A percentile compares a stretch with the other conserved stretches of the same genome.
Conservation (phyloP, 192 early-diverging fungal genomes). For the Lobosporangium transversale region DNA sequence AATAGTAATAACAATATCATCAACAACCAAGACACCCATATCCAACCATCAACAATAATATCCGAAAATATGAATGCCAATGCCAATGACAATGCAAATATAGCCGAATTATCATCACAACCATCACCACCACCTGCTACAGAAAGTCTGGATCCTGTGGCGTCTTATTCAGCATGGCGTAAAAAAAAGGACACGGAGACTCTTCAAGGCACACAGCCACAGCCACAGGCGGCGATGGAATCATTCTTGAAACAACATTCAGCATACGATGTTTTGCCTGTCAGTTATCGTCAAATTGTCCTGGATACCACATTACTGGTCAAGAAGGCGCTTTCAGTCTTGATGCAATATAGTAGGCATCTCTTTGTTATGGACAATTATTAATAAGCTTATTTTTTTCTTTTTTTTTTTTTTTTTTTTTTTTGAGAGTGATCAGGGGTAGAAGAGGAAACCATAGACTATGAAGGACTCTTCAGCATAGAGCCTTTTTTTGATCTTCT, state of each 20-base stretch:
- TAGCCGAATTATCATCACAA: constrained; percentile 1
- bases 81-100: neutral
- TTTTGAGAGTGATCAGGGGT: neutral
- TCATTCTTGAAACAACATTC: constrained; percentile 83
- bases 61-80: neutral
- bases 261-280: constrained; percentile 91
- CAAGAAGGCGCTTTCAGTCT: constrained; percentile 89
- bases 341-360: constrained; percentile 92
- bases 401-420: neutral
- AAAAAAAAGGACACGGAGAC: constrained; percentile 49
- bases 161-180: constrained; percentile 49
- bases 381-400: neutral
- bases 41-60: neutral
- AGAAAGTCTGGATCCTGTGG: constrained; percentile 42
- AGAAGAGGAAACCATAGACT: too few species aligned
- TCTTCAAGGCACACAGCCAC: constrained; percentile 22
- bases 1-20: constrained; percentile 13
- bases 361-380: neutral
- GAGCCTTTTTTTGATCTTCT: too few species aligned
- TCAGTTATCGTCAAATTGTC: constrained; percentile 90
- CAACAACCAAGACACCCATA: constrained; percentile 8
- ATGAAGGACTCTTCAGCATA: too few species aligned
- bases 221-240: constrained; percentile 44
- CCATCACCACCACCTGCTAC: constrained; percentile 1
- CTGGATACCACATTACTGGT: constrained; percentile 91